Percentiles rank a stretch among this genome's conserved stretches.
Evolutionary conservation across 352 stramenopile species (phyloP).

Genomic region (Aphanomyces euteiches): DNA sequence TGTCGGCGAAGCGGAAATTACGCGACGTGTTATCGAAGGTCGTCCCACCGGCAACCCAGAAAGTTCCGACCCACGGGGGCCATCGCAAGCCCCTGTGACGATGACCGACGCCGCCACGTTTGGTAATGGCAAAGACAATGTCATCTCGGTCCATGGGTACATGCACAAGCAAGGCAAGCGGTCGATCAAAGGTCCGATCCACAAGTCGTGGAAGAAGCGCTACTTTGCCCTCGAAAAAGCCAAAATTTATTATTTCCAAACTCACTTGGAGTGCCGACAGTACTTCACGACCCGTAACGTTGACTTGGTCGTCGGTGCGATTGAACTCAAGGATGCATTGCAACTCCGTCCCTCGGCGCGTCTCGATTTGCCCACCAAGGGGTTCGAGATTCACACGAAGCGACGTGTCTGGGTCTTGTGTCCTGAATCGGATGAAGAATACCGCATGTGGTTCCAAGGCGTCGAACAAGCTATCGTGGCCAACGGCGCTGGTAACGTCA

Average conservation of each 20-base stretch:
- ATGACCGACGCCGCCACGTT: slow-evolving; percentile 13
- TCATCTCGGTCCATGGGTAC: slow-evolving; percentile 86
- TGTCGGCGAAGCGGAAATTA: not conserved
- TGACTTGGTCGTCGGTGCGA: slow-evolving; percentile 70
- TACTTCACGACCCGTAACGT: slow-evolving; percentile 84
- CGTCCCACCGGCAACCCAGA: slow-evolving; percentile 4
- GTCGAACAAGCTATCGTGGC: slow-evolving; percentile 70
- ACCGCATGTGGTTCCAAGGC: slow-evolving; percentile 79
- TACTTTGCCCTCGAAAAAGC: slow-evolving; percentile 84
- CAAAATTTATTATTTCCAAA: slow-evolving; percentile 89
- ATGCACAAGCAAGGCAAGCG: slow-evolving; percentile 88
- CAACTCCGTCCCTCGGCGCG: slow-evolving; percentile 73
- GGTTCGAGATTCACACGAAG: slow-evolving; percentile 76
- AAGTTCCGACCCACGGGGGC: slow-evolving; percentile 4
- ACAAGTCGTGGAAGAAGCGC: slow-evolving; percentile 83
- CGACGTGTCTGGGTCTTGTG: slow-evolving; percentile 83
- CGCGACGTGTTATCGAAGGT: slow-evolving; percentile 14
- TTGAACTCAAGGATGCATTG: slow-evolving; percentile 84
- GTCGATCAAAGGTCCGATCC: slow-evolving; percentile 80
- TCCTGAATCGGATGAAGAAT: slow-evolving; percentile 80
- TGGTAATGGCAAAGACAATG: slow-evolving; percentile 20
- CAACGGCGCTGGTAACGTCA: slow-evolving; percentile 74
- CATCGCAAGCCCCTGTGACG: slow-evolving; percentile 9
- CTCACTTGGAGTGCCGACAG: slow-evolving; percentile 76
- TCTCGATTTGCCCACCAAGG: slow-evolving; percentile 75